Percentiles rank a stretch among this genome's conserved stretches.
phyloP scores from a whole-genome alignment of 805 yeast genomes.

The Kazachstania africana region DNA sequence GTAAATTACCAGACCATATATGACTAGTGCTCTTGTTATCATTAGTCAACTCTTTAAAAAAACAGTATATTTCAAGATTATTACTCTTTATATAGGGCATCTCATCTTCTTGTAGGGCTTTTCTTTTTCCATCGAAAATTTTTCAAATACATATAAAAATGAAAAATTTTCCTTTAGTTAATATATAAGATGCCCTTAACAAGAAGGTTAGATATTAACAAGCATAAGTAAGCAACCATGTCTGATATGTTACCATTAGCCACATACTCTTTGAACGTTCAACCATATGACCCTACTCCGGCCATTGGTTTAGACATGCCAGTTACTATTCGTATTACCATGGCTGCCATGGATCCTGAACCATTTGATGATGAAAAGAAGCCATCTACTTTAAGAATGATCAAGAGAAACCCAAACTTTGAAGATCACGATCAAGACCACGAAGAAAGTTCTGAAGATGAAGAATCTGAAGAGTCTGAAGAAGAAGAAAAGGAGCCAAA shows the following conservation, averaged over 20 bases:
- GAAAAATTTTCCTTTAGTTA: no score
- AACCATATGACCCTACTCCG: slow-evolving; percentile 79
- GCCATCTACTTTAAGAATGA: slow-evolving; percentile 83
- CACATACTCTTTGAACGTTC: slow-evolving; percentile 71
- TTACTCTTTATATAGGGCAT: no score
- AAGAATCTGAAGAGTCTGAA: slow-evolving; percentile 33
- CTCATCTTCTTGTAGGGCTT: no score
- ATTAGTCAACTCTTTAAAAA: no score
- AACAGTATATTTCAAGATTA: no score
- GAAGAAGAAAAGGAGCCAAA: slow-evolving; percentile 38
- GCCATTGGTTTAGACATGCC: slow-evolving; percentile 83
- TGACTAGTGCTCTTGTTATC: no score
- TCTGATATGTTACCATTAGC: slow-evolving; percentile 72
- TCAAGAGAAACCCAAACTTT: slow-evolving; percentile 52
- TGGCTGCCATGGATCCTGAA: slow-evolving; percentile 93
- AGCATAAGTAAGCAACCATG: no score
- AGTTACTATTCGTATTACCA: slow-evolving; percentile 77
- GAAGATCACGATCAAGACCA: slow-evolving; percentile 38
- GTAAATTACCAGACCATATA: no score
- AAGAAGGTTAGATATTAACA: no score
- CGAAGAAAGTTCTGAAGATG: slow-evolving; percentile 35
- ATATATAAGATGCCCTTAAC: no score
- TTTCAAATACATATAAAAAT: no score
- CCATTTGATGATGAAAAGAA: slow-evolving; percentile 62
- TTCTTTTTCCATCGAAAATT: no score